Evolutionary conservation across 164 flowering plant species (phyloP).

Genomic region (Litsea cubeba): DNA sequence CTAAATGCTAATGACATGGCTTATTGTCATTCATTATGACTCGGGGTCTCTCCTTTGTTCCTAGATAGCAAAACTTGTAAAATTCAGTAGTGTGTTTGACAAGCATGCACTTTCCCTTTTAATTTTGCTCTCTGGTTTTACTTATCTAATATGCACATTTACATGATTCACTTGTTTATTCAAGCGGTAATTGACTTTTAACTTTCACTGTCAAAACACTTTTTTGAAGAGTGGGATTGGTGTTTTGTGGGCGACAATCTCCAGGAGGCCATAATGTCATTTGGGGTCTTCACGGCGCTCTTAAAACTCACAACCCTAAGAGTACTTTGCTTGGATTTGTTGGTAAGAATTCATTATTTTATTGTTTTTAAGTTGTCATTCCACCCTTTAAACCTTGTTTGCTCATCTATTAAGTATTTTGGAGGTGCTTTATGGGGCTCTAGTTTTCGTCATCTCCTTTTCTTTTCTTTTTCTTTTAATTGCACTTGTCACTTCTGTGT

Average conservation of each 20-base stretch:
- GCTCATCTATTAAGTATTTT: too few species aligned
- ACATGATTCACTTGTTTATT: background rate
- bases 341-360: constrained; percentile 41
- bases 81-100: background rate
- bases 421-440: too few species aligned
- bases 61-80: background rate
- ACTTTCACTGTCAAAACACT: background rate
- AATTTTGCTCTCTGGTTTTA: too few species aligned
- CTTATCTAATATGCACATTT: too few species aligned
- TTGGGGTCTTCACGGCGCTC: constrained; percentile 85
- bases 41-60: background rate
- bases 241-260: constrained; percentile 95
- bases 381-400: background rate
- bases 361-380: background rate
- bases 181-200: background rate
- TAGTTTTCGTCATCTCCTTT: too few species aligned
- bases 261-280: constrained; percentile 99
- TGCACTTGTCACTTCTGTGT: too few species aligned
- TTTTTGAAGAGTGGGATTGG: constrained; percentile 76
- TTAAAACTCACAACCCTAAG: constrained; percentile 73
- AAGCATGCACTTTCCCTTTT: too few species aligned
- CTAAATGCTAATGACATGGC: background rate
- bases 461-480: too few species aligned
- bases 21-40: too few species aligned
- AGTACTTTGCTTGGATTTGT: constrained; percentile 80